Evolutionary conservation across 768 basidiomycete genomes (phyloP), one percentile per base, ranked within the genome.

Genomic region (Auriscalpium microsporum): DNA sequence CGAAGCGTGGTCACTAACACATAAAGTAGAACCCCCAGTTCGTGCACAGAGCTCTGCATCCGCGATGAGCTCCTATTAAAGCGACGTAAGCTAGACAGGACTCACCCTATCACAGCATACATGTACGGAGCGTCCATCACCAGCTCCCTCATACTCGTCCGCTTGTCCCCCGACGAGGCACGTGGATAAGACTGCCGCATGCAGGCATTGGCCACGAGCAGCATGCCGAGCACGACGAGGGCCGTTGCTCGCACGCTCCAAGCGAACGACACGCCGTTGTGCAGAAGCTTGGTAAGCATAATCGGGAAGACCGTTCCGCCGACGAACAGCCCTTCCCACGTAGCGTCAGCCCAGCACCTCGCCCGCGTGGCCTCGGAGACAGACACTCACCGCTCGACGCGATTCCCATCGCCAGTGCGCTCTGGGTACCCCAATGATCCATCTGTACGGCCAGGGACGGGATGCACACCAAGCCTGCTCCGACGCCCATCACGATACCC

Each of bases 401-500:
- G 66, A 63, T 0, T 13, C 69, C 71, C 13, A 71, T 50, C 2
- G 64, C 64, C 10, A 79, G 62, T 11, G 70, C 68, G 42, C 70
- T 65, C 46, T 68, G 67, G 54, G 57, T 65, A 51, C 68, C 67
- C 62, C 78, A 80, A 61, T 76, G 74, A 48, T 77, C 76, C 2
- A 73, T 69, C 16, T 76, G 65, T 35, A 78, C 68, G 11, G 71
- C 72, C 49, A 76, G 62, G 7, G 75, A 72, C 2, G 78, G 79
- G 17, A 78, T 60, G 65, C 76, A 79, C 23, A 77, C 64, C n/a
- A n/a, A n/a, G n/a, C n/a, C n/a, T n/a, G n/a, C n/a, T n/a, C n/a
- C n/a, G n/a, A n/a, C n/a, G n/a, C 38, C 80, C 69, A 78, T 75
- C 10, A 75, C 78, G 23, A 81, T 64, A 1, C 74, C 78, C 67